Conservation (phyloP, 306 rosid species). For the Cercis canadensis region DNA sequence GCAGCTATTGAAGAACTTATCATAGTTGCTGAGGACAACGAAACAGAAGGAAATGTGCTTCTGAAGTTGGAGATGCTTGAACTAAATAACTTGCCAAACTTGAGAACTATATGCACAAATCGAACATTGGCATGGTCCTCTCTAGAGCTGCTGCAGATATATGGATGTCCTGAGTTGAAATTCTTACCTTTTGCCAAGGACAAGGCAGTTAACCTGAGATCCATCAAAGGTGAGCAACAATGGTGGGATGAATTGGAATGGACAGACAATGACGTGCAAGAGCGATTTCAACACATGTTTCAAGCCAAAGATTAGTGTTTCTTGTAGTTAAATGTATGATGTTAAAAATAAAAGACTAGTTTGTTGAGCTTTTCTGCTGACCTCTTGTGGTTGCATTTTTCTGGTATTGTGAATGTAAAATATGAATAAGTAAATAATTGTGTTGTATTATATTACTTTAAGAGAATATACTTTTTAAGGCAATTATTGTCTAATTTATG, state of each 20-base stretch:
- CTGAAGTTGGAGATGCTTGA: not conserved
- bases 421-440: too few relatives aligned
- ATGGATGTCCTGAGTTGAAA: slow-evolving; percentile 7
- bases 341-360: not conserved
- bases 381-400: too few relatives aligned
- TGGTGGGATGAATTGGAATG: slow-evolving; percentile 21
- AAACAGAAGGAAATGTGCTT: not conserved
- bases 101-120: too few relatives aligned
- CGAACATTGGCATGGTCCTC: slow-evolving; percentile 6
- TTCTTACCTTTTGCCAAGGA: not conserved
- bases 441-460: too few relatives aligned
- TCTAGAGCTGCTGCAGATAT: not conserved
- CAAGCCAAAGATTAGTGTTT: not conserved
- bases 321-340: not conserved
- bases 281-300: not conserved
- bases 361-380: too few relatives aligned
- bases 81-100: too few relatives aligned
- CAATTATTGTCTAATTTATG: too few relatives aligned
- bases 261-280: not conserved
- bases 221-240: not conserved
- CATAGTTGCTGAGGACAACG: not conserved
- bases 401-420: too few relatives aligned
- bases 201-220: not conserved
- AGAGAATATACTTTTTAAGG: too few relatives aligned
- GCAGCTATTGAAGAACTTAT: not conserved